Conservation (phyloP, 2,329 filamentous ascomycete species). For the Eutypa lata region DNA sequence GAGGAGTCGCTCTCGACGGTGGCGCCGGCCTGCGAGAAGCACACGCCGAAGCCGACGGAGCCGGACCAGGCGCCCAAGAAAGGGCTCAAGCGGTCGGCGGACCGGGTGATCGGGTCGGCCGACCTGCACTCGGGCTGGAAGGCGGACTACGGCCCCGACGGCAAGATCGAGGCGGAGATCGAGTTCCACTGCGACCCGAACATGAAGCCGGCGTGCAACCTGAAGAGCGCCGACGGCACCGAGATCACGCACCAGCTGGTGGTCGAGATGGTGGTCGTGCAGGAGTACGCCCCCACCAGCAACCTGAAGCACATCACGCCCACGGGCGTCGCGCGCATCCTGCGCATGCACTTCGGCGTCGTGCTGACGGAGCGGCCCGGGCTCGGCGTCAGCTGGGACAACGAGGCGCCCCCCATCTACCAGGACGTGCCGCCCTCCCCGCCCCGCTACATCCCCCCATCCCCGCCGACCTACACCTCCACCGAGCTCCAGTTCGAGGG, state of each 20-base stretch:
- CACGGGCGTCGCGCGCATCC: constrained; percentile 84
- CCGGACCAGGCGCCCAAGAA: constrained; percentile 52
- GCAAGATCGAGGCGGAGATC: constrained; percentile 74
- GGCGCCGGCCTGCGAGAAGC: constrained; percentile 76
- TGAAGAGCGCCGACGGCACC: constrained; percentile 70
- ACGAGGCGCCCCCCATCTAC: constrained; percentile 91
- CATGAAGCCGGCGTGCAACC: constrained; percentile 72
- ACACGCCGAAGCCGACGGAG: constrained; percentile 50
- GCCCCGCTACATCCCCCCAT: constrained; percentile 56
- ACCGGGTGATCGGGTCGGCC: constrained; percentile 73
- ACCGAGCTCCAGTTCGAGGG: constrained; percentile 12
- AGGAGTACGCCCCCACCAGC: constrained; percentile 77
- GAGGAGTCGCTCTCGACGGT: constrained; percentile 82
- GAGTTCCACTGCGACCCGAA: constrained; percentile 63
- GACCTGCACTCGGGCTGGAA: constrained; percentile 91
- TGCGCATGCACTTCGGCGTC: constrained; percentile 87
- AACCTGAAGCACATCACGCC: constrained; percentile 69
- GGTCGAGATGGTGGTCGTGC: constrained; percentile 89
- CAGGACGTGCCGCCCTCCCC: constrained; percentile 88
- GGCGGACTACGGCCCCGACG: constrained; percentile 56
- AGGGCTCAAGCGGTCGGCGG: constrained; percentile 70
- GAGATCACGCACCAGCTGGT: constrained; percentile 81
- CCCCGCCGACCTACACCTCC: constrained; percentile 1
- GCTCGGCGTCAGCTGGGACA: constrained; percentile 93
- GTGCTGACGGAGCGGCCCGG: constrained; percentile 79